Conservation (phyloP, 2,329 filamentous ascomycete species). For the Thelonectria discophora region DNA sequence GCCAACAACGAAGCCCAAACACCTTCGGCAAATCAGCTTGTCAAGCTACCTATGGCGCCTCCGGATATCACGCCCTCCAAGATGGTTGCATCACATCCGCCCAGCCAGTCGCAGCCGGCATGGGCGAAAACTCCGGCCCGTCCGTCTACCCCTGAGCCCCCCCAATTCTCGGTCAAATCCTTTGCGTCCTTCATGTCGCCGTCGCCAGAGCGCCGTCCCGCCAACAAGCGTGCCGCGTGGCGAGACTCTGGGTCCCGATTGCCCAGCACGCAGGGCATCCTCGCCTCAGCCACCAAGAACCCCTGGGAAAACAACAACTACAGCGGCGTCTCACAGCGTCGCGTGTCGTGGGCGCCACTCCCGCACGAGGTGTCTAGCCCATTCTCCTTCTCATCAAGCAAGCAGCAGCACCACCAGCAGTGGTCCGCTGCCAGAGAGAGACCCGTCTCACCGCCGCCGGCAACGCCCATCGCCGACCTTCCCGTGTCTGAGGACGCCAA, state of each 20-base stretch:
- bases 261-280: constrained; percentile 47
- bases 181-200: constrained; percentile 63
- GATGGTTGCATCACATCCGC: not conserved
- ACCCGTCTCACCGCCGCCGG: constrained; percentile 56
- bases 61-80: constrained; percentile 2
- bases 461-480: constrained; percentile 46
- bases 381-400: not conserved
- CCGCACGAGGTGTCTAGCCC: constrained; percentile 38
- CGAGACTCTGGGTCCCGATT: constrained; percentile 38
- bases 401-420: not conserved
- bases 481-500: constrained; percentile 47
- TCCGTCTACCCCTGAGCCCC: constrained; percentile 56
- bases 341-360: constrained; percentile 51
- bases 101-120: constrained; percentile 14
- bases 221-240: constrained; percentile 28
- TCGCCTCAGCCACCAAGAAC: constrained; percentile 48
- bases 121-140: constrained; percentile 22
- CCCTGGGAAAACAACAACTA: too few relatives aligned
- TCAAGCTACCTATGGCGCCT: constrained; percentile 1
- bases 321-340: constrained; percentile 37
- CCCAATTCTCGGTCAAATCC: constrained; percentile 59
- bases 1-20: constrained; percentile 28
- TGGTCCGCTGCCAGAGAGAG: constrained; percentile 28
- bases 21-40: constrained; percentile 31
- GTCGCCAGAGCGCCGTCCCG: constrained; percentile 51